Evolutionary conservation across 345 rosid genomes (phyloP).

Genomic region (Eucalyptus marginata): DNA sequence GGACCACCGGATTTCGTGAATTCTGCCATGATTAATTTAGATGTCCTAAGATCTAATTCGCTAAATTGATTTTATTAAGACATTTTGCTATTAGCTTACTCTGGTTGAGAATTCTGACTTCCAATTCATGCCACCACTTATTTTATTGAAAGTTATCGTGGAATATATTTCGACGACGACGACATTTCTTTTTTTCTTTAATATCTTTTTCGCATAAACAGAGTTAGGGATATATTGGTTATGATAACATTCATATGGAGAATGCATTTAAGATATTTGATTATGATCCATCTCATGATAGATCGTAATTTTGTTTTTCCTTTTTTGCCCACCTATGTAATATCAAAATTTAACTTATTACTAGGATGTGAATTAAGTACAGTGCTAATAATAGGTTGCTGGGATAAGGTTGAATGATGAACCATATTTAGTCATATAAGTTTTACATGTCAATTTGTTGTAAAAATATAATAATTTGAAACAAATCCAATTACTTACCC

Average conservation of each 20-base stretch:
- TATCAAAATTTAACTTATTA: too few species aligned
- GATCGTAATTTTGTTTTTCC: neutral
- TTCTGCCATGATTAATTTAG: neutral
- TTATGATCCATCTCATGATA: neutral
- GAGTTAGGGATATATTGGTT: too few species aligned
- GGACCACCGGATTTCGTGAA: neutral
- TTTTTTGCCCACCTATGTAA: neutral
- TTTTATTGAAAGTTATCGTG: neutral
- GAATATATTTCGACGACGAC: neutral
- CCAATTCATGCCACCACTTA: neutral
- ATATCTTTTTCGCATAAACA: too few species aligned
- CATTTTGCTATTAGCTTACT: neutral
- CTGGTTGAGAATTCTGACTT: neutral
- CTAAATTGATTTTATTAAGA: neutral
- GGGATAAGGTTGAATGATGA: neutral
- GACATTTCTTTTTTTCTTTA: accelerated
- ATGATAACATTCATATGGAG: neutral
- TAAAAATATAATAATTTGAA: neutral
- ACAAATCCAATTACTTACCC: neutral
- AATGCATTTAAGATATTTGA: neutral
- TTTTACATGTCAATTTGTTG: neutral
- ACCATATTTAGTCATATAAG: neutral
- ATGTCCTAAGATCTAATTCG: neutral
- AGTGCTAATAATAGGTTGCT: too few species aligned
- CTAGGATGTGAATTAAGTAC: neutral